These are phyloP conservation scores for Ceratorhiza oryzae-sativae DNA, from an alignment of 1,284 basidiomycete genomes.

Conservation along the genomic window DNA sequence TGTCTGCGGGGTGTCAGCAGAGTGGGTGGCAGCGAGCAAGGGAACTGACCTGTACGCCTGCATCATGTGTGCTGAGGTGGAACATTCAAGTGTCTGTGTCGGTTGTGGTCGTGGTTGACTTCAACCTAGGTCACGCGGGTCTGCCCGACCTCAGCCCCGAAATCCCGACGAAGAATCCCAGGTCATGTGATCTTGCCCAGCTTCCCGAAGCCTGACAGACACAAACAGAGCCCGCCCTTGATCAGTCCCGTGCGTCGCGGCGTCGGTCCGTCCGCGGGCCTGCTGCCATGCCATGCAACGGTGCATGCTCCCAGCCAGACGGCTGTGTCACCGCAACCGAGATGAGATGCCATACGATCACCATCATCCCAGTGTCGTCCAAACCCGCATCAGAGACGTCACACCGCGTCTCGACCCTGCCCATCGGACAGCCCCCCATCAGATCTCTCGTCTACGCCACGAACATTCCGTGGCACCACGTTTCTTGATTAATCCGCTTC, in stretches of 20 bases:
- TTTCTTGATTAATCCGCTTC: no score
- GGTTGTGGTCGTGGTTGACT: slow-evolving; percentile 5
- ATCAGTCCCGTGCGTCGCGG: slow-evolving; percentile 4
- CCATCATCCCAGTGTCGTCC: not conserved
- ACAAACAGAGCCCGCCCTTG: slow-evolving; percentile 19
- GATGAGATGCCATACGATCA: no score
- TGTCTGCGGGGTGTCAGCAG: not conserved
- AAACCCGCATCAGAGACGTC: not conserved
- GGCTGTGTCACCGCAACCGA: no score
- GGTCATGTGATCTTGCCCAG: slow-evolving; percentile 6
- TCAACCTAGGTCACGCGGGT: slow-evolving; percentile 12
- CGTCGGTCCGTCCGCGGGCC: no score
- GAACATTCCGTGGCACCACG: no score
- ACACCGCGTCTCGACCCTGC: no score
- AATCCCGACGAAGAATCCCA: slow-evolving; percentile 37
- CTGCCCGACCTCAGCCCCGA: slow-evolving; percentile 13
- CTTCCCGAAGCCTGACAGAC: not conserved
- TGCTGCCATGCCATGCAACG: no score
- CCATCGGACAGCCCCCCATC: no score
- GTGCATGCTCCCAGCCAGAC: no score
- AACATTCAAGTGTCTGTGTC: slow-evolving; percentile 22
- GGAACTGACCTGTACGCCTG: slow-evolving; percentile 1
- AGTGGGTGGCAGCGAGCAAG: not conserved
- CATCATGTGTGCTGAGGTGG: slow-evolving; percentile 15
- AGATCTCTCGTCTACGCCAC: no score